phyloP scores from a whole-genome alignment of 1,139 yeast species.

The Candida sanyaensis region DNA sequence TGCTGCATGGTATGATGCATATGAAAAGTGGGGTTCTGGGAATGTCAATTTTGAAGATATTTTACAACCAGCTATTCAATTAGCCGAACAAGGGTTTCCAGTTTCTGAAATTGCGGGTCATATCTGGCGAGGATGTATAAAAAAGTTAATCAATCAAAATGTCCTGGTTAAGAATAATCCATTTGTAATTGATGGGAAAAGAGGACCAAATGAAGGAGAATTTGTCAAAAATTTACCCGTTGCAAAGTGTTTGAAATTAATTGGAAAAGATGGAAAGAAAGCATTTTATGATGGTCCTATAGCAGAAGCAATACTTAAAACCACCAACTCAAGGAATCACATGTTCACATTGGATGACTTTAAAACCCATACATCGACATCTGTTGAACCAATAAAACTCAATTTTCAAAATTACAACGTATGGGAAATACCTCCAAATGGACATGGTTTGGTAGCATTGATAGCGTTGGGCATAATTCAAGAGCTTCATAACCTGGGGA shows the following conservation, averaged over 20 bases:
- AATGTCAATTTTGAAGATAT: slow-evolving; percentile 60
- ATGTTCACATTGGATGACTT: slow-evolving; percentile 59
- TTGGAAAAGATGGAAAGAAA: slow-evolving; percentile 59
- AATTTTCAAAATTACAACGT: slow-evolving; percentile 46
- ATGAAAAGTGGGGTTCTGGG: slow-evolving; percentile 72
- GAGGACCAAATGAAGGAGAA: slow-evolving; percentile 62
- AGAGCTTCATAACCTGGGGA: slow-evolving; percentile 50
- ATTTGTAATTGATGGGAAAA: slow-evolving; percentile 34
- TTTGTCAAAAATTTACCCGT: slow-evolving; percentile 52
- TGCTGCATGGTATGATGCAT: slow-evolving; percentile 75
- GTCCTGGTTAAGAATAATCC: slow-evolving; percentile 32
- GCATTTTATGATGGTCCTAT: slow-evolving; percentile 71
- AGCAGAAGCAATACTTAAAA: slow-evolving; percentile 65
- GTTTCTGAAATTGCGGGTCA: slow-evolving; percentile 59
- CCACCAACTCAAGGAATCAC: slow-evolving; percentile 55
- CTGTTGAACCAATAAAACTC: slow-evolving; percentile 61
- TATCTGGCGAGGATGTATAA: slow-evolving; percentile 49
- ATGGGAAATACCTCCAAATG: slow-evolving; percentile 84
- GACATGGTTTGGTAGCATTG: slow-evolving; percentile 76
- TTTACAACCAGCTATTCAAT: slow-evolving; percentile 67
- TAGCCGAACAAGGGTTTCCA: slow-evolving; percentile 70
- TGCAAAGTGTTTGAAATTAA: slow-evolving; percentile 53
- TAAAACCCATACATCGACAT: slow-evolving; percentile 53
- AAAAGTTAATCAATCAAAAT: slow-evolving; percentile 41
- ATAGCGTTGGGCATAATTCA: slow-evolving; percentile 67